A percentile compares a stretch with the other conserved stretches of the same genome.
Evolutionary conservation across 257 asterid species (phyloP).

Genomic region (Oldenlandia corymbosa): DNA sequence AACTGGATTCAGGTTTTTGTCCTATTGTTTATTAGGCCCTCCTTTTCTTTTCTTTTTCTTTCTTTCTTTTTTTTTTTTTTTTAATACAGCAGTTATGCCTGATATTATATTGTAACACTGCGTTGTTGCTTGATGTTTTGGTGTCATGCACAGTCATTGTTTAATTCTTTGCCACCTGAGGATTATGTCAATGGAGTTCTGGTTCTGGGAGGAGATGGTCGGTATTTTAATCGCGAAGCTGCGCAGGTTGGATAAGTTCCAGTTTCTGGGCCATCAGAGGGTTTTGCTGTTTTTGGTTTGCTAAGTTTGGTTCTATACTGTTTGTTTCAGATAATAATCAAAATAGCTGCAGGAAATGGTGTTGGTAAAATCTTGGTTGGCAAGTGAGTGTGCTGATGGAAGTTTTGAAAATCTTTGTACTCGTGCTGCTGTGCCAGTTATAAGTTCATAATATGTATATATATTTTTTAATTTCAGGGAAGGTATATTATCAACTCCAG

Average conservation of each 20-base stretch:
- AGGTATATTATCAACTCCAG: slow-evolving; percentile 89
- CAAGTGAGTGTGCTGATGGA: slow-evolving; percentile 43
- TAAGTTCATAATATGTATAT: background rate
- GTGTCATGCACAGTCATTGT: slow-evolving; percentile 53
- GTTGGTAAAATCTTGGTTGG: slow-evolving; percentile 90
- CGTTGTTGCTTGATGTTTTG: background rate
- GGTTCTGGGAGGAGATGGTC: slow-evolving; percentile 95
- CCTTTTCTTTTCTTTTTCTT: slow-evolving; percentile 3
- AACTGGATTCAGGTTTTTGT: slow-evolving; percentile 99
- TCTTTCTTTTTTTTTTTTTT: slow-evolving; percentile 16
- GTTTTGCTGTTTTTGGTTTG: slow-evolving; percentile 12
- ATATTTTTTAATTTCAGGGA: slow-evolving; percentile 47
- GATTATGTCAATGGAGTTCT: slow-evolving; percentile 72
- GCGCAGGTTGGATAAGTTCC: slow-evolving; percentile 44
- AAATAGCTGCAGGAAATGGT: slow-evolving; percentile 90
- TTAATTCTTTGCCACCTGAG: slow-evolving; percentile 78
- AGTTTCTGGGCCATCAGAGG: background rate
- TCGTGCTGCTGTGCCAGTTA: background rate
- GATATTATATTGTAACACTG: slow-evolving; percentile 3
- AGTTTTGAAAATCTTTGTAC: background rate
- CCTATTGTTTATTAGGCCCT: too few relatives aligned
- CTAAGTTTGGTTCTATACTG: slow-evolving; percentile 21
- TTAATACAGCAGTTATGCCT: slow-evolving; percentile 11
- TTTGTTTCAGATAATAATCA: slow-evolving; percentile 69
- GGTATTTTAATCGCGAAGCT: slow-evolving; percentile 87